Percentiles rank a stretch among this genome's conserved stretches.
Conservation (phyloP, 2,329 filamentous ascomycete species). For the Epichloe sibirici region DNA sequence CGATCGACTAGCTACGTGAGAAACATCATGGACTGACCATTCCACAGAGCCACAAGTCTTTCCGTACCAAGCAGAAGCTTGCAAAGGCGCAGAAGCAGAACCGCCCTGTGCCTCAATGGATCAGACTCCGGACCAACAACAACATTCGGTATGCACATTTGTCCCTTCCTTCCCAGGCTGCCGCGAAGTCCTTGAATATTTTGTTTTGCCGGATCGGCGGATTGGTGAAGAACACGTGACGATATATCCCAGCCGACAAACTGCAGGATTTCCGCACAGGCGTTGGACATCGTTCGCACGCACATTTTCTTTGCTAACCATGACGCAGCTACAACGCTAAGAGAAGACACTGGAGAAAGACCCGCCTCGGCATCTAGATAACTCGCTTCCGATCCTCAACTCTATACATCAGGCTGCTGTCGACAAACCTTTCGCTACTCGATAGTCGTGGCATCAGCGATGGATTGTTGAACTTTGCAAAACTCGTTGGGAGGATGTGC, state of each 20-base stretch:
- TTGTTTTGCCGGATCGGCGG: not conserved
- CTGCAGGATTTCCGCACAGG: too few species aligned
- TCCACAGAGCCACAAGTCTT: conserved; percentile 92
- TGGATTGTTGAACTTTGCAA: conserved; percentile 10
- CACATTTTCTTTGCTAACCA: conserved; percentile 8
- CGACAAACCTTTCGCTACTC: not conserved
- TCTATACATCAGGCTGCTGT: conserved; percentile 2
- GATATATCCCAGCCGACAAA: too few species aligned
- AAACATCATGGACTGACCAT: conserved; percentile 3
- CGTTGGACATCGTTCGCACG: not conserved
- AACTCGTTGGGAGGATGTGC: conserved; percentile 4
- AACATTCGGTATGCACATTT: conserved; percentile 79
- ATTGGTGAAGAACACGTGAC: too few species aligned
- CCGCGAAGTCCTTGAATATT: not conserved
- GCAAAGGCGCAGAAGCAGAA: conserved; percentile 99
- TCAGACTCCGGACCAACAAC: conserved; percentile 95
- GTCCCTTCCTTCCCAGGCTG: not conserved
- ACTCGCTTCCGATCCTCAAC: conserved; percentile 24
- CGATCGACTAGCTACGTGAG: not conserved
- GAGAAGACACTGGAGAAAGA: conserved; percentile 99
- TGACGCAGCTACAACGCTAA: conserved; percentile 92
- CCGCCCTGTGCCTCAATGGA: conserved; percentile 99
- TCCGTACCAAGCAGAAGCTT: conserved; percentile 99
- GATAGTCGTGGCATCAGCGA: conserved; percentile 17
- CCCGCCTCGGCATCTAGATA: conserved; percentile 92